A percentile compares a stretch with the other conserved stretches of the same genome.
phyloP scores from a whole-genome alignment of 2,329 filamentous ascomycete species.

The Nannizzia gypsea region DNA sequence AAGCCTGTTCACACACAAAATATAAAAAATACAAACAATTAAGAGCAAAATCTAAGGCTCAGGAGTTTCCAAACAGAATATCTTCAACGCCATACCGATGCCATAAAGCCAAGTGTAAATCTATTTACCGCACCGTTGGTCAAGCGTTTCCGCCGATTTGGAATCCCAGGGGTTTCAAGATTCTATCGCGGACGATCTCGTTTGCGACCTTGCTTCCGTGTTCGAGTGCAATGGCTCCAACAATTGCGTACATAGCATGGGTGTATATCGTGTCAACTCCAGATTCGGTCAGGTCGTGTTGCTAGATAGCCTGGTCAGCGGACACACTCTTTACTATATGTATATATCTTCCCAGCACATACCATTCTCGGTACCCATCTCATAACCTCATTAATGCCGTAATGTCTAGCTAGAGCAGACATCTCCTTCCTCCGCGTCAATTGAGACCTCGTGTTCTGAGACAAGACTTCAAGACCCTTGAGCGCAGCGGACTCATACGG shows the following conservation, averaged over 20 bases:
- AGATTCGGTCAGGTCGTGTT: slow-evolving; percentile 57
- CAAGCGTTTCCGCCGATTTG: slow-evolving; percentile 19
- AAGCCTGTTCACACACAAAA: slow-evolving; percentile 1
- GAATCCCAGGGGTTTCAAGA: slow-evolving; percentile 46
- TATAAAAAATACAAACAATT: slow-evolving; percentile 5
- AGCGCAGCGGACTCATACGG: slow-evolving; percentile 62
- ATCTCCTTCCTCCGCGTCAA: slow-evolving; percentile 56
- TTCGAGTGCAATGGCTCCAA: slow-evolving; percentile 83
- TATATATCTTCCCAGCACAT: slow-evolving; percentile 23
- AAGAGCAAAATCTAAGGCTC: neutral
- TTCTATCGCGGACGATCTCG: slow-evolving; percentile 61
- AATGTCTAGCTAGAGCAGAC: slow-evolving; percentile 53
- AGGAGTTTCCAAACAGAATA: slow-evolving; percentile 4
- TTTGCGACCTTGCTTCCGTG: slow-evolving; percentile 69
- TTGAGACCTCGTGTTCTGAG: slow-evolving; percentile 46
- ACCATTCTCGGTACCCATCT: slow-evolving; percentile 84
- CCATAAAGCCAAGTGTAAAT: slow-evolving; percentile 7
- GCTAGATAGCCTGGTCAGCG: slow-evolving; percentile 28
- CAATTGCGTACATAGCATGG: slow-evolving; percentile 68
- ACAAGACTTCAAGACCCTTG: slow-evolving; percentile 61
- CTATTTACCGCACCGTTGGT: slow-evolving; percentile 13
- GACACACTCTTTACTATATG: neutral
- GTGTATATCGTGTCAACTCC: slow-evolving; percentile 65
- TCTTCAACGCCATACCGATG: slow-evolving; percentile 14
- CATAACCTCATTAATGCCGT: slow-evolving; percentile 62